These are phyloP conservation scores for Perkinsela sp. DNA, from an alignment of 208 protist species.

Conservation along the genomic window DNA sequence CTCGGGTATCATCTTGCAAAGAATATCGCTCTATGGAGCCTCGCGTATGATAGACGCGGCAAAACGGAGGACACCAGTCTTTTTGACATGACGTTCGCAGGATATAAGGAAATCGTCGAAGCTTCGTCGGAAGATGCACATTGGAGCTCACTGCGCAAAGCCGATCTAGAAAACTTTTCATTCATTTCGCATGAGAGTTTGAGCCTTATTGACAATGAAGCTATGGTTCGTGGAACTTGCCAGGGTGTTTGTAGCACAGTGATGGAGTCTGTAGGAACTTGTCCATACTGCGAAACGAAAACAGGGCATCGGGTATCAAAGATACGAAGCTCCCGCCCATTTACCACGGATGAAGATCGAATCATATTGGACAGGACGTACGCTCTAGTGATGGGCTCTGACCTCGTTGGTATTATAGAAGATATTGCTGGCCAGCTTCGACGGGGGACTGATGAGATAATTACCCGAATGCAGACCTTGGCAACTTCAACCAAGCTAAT, in stretches of 20 bases:
- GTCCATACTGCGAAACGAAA: conserved; percentile 19
- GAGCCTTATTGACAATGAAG: conserved; percentile 35
- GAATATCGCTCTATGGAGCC: conserved; percentile 15
- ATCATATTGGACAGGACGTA: conserved; percentile 27
- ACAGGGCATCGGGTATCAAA: conserved; percentile 18
- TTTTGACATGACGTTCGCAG: conserved; percentile 16
- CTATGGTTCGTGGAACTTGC: conserved; percentile 31
- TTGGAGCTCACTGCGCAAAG: conserved; percentile 8
- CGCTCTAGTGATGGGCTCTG: conserved; percentile 18
- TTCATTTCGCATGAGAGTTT: conserved; percentile 27
- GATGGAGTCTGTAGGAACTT: conserved; percentile 5
- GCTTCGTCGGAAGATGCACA: conserved; percentile 14
- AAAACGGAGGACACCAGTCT: conserved; percentile 8
- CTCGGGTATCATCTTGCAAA: conserved; percentile 14
- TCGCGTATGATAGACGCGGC: conserved; percentile 11
- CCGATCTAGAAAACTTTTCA: conserved; percentile 9
- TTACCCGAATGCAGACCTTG: conserved; percentile 27
- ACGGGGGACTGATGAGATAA: conserved; percentile 25
- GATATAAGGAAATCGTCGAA: conserved; percentile 15
- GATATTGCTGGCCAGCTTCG: conserved; percentile 21
- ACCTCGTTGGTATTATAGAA: conserved; percentile 29
- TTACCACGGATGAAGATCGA: conserved; percentile 26
- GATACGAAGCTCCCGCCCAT: conserved; percentile 12
- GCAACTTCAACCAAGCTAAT: conserved; percentile 15
- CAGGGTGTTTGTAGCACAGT: conserved; percentile 20